Conservation (phyloP, 2,329 filamentous ascomycete species). For the Pyricularia sp. region DNA sequence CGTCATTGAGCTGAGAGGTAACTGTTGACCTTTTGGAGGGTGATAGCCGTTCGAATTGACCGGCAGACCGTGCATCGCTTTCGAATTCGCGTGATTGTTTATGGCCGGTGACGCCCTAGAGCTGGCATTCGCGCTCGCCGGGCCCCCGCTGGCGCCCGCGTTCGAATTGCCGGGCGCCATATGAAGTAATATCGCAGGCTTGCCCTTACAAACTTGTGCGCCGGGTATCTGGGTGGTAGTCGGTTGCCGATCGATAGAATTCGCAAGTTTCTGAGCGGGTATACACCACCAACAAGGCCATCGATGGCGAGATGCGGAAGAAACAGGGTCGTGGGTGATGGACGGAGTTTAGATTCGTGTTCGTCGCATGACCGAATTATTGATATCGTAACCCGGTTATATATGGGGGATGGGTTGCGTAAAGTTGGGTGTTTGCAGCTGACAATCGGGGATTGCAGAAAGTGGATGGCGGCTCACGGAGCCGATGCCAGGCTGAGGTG, state of each 20-base stretch:
- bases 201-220: not conserved
- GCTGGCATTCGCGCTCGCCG: slow-evolving; percentile 29
- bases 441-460: not conserved
- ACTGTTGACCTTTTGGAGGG: slow-evolving; percentile 33
- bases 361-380: not conserved
- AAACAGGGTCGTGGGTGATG: not conserved
- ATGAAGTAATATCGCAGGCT: not conserved
- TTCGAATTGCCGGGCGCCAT: slow-evolving; percentile 2
- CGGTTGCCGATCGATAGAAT: not conserved
- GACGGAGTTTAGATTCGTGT: not conserved
- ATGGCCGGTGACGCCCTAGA: slow-evolving; percentile 39
- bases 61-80: slow-evolving; percentile 34
- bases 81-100: slow-evolving; percentile 21
- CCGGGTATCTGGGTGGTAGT: not conserved
- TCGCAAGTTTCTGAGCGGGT: not conserved
- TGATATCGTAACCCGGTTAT: not conserved
- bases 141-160: not conserved
- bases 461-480: not conserved
- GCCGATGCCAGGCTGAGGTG: not conserved
- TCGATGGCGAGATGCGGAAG: not conserved
- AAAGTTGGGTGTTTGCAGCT: not conserved
- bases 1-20: slow-evolving; percentile 42
- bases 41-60: slow-evolving; percentile 41
- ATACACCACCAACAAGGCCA: not conserved
- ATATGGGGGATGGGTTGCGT: not conserved